Evolutionary conservation across 176 grass and related monocot genomes (phyloP).

Genomic region (Rhynchospora pubera): DNA sequence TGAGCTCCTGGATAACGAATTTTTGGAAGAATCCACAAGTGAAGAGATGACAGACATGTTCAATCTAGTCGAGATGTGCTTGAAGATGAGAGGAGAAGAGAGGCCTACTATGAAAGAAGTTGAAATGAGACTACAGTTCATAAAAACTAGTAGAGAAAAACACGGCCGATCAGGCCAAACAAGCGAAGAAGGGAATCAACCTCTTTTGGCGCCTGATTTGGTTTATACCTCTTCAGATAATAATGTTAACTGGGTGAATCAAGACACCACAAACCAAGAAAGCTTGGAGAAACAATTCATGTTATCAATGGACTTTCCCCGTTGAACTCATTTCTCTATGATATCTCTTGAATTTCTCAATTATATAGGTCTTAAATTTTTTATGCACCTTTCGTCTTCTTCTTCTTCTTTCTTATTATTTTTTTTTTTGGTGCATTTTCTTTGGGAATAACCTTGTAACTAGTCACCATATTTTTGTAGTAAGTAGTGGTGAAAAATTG

Average conservation of each 20-base stretch:
- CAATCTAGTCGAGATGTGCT: conserved; percentile 22
- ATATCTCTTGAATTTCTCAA: too few species aligned
- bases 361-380: too few species aligned
- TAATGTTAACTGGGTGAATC: not conserved
- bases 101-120: conserved; percentile 25
- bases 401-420: too few species aligned
- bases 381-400: too few species aligned
- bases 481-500: too few species aligned
- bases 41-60: conserved; percentile 27
- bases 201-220: not conserved
- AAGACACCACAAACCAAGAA: too few species aligned
- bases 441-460: too few species aligned
- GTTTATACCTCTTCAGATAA: not conserved
- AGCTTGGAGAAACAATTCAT: too few species aligned
- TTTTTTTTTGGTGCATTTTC: too few species aligned
- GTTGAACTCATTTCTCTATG: too few species aligned
- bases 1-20: conserved; percentile 19
- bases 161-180: not conserved
- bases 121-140: conserved; percentile 33
- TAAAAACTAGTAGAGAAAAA: conserved; percentile 18
- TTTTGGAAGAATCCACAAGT: conserved; percentile 19
- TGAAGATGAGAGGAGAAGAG: conserved; percentile 19
- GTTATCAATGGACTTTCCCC: too few species aligned
- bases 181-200: conserved; percentile 7
- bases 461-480: too few species aligned